Evolutionary conservation across 1,284 basidiomycete species (phyloP).

Genomic region (Rhizoctonia solani): DNA sequence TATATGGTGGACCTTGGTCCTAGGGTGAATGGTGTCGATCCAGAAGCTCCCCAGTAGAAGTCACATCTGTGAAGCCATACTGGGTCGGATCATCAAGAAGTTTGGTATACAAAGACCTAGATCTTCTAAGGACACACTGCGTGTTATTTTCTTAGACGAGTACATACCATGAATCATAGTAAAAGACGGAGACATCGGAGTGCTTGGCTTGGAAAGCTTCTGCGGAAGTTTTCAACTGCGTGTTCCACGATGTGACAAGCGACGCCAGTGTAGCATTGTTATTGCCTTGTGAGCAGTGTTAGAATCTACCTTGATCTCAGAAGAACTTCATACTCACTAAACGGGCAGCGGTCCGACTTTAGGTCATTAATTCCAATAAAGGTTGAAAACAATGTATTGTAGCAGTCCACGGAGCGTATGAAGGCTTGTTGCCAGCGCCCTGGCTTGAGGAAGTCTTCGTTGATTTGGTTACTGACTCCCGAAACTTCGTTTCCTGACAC

Average conservation of each 20-base stretch:
- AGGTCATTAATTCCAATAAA: constrained; percentile 29
- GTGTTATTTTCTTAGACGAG: background rate
- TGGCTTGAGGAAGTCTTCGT: background rate
- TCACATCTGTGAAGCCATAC: constrained; percentile 30
- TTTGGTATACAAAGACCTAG: constrained; percentile 30
- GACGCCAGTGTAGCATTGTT: constrained; percentile 14
- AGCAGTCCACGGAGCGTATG: constrained; percentile 17
- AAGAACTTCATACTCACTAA: background rate
- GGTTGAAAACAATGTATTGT: constrained; percentile 2
- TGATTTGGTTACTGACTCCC: background rate
- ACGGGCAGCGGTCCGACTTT: constrained; percentile 28
- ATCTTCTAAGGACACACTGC: too few species aligned
- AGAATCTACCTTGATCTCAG: background rate
- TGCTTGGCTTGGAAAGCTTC: constrained; percentile 28
- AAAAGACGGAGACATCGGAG: constrained; percentile 24
- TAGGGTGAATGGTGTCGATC: constrained; percentile 28
- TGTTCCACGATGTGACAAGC: constrained; percentile 23
- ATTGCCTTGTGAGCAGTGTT: constrained; percentile 1
- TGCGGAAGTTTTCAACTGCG: constrained; percentile 21
- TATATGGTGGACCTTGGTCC: constrained; percentile 30
- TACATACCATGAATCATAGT: constrained; percentile 30
- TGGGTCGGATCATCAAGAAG: constrained; percentile 18
- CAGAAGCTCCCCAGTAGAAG: constrained; percentile 29
- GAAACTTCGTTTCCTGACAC: background rate
- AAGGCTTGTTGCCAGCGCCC: constrained; percentile 11